Conservation (phyloP, 305 asterid species). For the Lippia alba region DNA sequence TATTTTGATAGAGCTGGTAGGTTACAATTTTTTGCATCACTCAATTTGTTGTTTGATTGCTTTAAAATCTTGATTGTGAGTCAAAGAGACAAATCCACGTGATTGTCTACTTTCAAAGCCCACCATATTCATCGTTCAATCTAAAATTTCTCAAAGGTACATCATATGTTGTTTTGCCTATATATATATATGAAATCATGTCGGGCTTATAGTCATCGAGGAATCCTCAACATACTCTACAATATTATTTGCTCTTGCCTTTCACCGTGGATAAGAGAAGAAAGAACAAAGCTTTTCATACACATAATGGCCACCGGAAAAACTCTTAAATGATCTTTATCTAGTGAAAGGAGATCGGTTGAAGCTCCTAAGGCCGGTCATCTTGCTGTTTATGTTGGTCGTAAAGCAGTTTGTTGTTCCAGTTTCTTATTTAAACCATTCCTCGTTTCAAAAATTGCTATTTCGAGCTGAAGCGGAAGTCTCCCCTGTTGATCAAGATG, state of each 20-base stretch:
- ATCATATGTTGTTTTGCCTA: no score
- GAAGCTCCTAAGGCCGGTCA: slow-evolving; percentile 41
- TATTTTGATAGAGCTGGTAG: not conserved
- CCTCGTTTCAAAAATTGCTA: slow-evolving; percentile 34
- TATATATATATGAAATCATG: slow-evolving; percentile 14
- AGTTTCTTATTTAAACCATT: slow-evolving; percentile 32
- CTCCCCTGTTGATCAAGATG: no score
- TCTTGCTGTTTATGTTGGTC: slow-evolving; percentile 39
- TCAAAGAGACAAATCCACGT: no score
- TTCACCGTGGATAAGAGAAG: no score
- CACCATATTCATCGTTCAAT: no score
- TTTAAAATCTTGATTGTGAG: no score
- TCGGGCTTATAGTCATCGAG: not conserved
- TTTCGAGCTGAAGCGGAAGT: slow-evolving; percentile 30
- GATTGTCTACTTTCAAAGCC: no score
- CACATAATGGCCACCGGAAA: slow-evolving; percentile 31
- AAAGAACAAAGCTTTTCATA: no score
- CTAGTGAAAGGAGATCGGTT: not conserved
- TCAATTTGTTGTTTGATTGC: no score
- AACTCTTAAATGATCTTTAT: slow-evolving; percentile 21
- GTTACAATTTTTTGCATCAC: no score
- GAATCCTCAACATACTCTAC: not conserved
- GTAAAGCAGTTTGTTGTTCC: slow-evolving; percentile 28
- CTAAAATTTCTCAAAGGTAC: no score
- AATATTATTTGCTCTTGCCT: not conserved